Evolutionary conservation across 2,329 filamentous ascomycete genomes (phyloP), one percentile per base, ranked within the genome.

Genomic region (Paraphoma sp.): DNA sequence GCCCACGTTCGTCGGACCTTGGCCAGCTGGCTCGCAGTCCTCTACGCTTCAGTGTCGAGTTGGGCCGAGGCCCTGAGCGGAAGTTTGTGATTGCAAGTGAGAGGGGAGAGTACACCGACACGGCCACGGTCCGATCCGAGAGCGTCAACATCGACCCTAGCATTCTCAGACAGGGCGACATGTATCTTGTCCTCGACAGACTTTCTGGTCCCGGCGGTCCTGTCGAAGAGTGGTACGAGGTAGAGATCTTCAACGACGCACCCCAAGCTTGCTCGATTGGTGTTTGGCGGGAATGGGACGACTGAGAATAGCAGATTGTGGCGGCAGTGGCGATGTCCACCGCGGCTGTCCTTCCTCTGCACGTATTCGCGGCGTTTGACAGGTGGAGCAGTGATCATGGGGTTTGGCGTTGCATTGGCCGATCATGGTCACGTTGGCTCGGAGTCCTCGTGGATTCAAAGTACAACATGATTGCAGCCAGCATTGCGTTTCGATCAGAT

Each of bases 121-220:
- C 83, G 55, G 87, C 86, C 0, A 82, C 74, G 8, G 74, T 96
- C 28, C 84, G 91, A 47, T 90, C 90, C 1, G 81, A 86, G 12
- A 89, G 94, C 61, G 83, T 96, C 49, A 89, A 96, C 76, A 78
- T 97, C 42, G 86, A 87, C 44, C 89, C 91, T 0, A 82, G 80
- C n/a, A 76, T 84, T 61, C 79, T 81, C 54, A 77, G 47, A 16
- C 77, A 77, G 9, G 84, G 84, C 17, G 88, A 88, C 16, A 74
- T 93, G 54, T 96, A 90, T 89, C 80, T 97, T 51, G 89, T 97
- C 6, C 80, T 97, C 42, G 93, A 97, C 76, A 84, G 90, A 62
- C 84, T 94, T 68, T 90, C 87, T n/a, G 84, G 83, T 10, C 81
- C 81, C 44, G 78, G 78, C 5, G 81, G 74, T 41, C 69, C 73